Evolutionary conservation across 2,329 filamentous ascomycete species (phyloP).

Genomic region (Neofusicoccum laricinum): DNA sequence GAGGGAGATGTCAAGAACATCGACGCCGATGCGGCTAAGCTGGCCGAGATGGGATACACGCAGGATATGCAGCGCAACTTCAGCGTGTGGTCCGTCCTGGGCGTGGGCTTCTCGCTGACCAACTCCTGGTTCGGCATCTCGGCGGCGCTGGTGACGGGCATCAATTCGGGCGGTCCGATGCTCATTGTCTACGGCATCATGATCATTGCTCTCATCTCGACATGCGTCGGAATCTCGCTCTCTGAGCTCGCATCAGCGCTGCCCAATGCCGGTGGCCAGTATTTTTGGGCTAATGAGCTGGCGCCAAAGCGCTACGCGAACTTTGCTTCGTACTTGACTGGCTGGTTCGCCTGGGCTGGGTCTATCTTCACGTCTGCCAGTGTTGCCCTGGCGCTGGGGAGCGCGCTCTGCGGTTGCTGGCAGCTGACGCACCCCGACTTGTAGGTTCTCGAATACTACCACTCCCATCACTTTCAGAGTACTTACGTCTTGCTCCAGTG

Average conservation of each 20-base stretch:
- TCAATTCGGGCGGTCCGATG: conserved; percentile 49
- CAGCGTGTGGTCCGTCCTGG: conserved; percentile 48
- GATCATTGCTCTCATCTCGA: conserved; percentile 44
- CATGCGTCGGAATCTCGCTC: conserved; percentile 45
- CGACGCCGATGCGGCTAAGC: conserved; percentile 42
- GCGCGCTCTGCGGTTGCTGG: conserved; percentile 51
- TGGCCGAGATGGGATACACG: conserved; percentile 49
- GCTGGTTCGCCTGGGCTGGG: conserved; percentile 55
- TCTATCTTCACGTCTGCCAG: conserved; percentile 54
- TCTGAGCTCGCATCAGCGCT: conserved; percentile 49
- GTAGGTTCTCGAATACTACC: conserved; percentile 34
- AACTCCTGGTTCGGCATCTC: conserved; percentile 54
- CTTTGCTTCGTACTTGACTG: conserved; percentile 47
- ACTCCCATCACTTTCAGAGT: background rate
- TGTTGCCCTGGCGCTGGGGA: conserved; percentile 49
- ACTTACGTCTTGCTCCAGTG: conserved; percentile 22
- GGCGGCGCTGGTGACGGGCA: conserved; percentile 48
- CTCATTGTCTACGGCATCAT: conserved; percentile 51
- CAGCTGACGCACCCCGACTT: conserved; percentile 52
- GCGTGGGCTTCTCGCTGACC: conserved; percentile 51
- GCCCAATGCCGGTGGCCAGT: conserved; percentile 52
- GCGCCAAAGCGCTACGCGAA: conserved; percentile 46
- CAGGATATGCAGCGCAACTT: conserved; percentile 50
- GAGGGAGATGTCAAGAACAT: conserved; percentile 18
- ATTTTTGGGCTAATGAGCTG: conserved; percentile 51